Conservation (phyloP, 2,329 filamentous ascomycete genomes). For the Venturiaceae sp. region DNA sequence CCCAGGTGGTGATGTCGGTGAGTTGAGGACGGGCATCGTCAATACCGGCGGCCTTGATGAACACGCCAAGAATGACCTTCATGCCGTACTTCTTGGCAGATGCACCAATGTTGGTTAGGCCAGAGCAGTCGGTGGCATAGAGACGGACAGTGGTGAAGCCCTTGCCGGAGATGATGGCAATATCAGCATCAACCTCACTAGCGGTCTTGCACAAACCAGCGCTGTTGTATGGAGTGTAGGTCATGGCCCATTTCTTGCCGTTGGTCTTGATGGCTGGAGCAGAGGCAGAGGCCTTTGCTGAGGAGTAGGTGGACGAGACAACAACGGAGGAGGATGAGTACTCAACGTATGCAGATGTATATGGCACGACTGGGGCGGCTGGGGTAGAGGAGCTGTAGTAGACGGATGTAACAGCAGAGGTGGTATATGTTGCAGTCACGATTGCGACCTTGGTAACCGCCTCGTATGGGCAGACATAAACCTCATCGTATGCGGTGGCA, state of each 20-base stretch:
- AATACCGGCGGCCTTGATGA: conserved; percentile 56
- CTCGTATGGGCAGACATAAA: conserved; percentile 60
- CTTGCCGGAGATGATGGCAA: conserved; percentile 30
- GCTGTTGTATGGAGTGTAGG: conserved; percentile 37
- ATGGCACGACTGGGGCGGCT: neutral
- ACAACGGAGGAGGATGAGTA: neutral
- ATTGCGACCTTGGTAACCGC: conserved; percentile 6
- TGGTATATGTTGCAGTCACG: conserved; percentile 11
- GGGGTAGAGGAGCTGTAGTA: neutral
- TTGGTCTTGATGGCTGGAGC: conserved; percentile 23
- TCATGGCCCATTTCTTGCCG: conserved; percentile 37
- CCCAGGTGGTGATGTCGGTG: conserved; percentile 60
- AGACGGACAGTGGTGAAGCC: conserved; percentile 62
- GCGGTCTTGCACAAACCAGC: conserved; percentile 33
- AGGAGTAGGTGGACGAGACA: neutral
- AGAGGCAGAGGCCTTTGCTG: neutral
- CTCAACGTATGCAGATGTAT: neutral
- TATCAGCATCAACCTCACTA: conserved; percentile 27
- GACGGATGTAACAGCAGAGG: neutral
- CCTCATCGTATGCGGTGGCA: conserved; percentile 56
- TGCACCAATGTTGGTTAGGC: conserved; percentile 63
- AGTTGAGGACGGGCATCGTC: conserved; percentile 65
- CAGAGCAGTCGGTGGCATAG: conserved; percentile 88
- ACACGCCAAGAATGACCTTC: conserved; percentile 80
- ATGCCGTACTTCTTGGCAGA: conserved; percentile 59